Evolutionary conservation across 768 basidiomycete genomes (phyloP).

Genomic region (Trametes cingulata): DNA sequence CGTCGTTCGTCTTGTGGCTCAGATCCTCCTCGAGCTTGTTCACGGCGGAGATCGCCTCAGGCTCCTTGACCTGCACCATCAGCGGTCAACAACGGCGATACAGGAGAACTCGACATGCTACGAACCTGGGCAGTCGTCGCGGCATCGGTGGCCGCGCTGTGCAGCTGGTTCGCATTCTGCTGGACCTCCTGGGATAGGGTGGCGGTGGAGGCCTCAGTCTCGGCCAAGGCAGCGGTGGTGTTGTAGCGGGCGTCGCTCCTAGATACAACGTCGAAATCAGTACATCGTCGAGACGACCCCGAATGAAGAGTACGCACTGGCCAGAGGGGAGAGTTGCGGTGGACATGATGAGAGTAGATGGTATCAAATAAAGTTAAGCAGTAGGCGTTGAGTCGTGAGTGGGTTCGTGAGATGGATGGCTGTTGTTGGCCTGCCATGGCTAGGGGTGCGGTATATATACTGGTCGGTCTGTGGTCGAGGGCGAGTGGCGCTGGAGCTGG

Average conservation of each 20-base stretch:
- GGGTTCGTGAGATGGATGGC: not conserved
- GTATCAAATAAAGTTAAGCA: not conserved
- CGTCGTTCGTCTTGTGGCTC: slow-evolving; percentile 46
- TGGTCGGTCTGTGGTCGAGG: not conserved
- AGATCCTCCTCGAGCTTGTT: slow-evolving; percentile 33
- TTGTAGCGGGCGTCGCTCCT: slow-evolving; percentile 40
- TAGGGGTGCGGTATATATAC: not conserved
- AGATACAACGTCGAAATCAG: not conserved
- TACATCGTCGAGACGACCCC: not conserved
- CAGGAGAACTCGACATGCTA: slow-evolving; percentile 20
- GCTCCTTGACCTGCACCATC: slow-evolving; percentile 21
- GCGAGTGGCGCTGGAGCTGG: slow-evolving; percentile 1
- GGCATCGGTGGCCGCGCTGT: slow-evolving; percentile 51
- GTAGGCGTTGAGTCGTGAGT: slow-evolving; percentile 1
- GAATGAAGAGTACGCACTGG: slow-evolving; percentile 12
- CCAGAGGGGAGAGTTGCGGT: slow-evolving; percentile 19
- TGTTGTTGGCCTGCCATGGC: slow-evolving; percentile 1
- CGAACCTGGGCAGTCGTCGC: slow-evolving; percentile 51
- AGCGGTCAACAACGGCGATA: not conserved
- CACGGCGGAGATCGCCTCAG: slow-evolving; percentile 27
- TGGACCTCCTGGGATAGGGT: slow-evolving; percentile 46
- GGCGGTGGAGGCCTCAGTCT: slow-evolving; percentile 47
- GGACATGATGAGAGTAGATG: slow-evolving; percentile 11
- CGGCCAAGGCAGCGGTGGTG: slow-evolving; percentile 58
- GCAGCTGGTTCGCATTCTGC: slow-evolving; percentile 45